Percentiles rank a stretch among this genome's conserved stretches.
Conservation (phyloP, 2,329 filamentous ascomycete genomes). For the Ophiostoma fasciatum region DNA sequence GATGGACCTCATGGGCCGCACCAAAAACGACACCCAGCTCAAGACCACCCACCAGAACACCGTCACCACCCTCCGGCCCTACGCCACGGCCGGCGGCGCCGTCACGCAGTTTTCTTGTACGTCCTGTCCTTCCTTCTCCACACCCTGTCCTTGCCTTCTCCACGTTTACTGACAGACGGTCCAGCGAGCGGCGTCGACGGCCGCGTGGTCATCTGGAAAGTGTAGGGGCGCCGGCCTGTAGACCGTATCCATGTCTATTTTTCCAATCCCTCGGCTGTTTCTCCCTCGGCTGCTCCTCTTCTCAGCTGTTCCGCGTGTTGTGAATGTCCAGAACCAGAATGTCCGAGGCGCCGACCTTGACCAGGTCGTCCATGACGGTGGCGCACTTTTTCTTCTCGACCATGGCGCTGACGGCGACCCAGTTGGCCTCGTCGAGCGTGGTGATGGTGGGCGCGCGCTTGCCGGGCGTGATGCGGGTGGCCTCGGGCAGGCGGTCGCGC, state of each 20-base stretch:
- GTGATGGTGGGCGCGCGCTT: conserved; percentile 88
- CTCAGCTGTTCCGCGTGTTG: conserved; percentile 39
- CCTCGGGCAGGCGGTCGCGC: conserved; percentile 49
- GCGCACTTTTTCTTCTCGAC: conserved; percentile 79
- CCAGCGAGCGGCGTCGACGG: conserved; percentile 71
- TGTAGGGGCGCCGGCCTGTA: conserved; percentile 20
- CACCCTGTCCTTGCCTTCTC: background rate
- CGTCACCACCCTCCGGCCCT: conserved; percentile 69
- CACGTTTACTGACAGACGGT: conserved; percentile 16
- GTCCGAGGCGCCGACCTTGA: conserved; percentile 62
- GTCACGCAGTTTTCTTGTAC: conserved; percentile 79
- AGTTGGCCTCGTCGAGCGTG: conserved; percentile 72
- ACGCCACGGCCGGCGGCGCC: conserved; percentile 46
- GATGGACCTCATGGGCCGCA: conserved; percentile 95
- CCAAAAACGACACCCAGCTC: conserved; percentile 81
- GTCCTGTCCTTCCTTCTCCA: conserved; percentile 20
- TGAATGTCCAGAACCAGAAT: conserved; percentile 76
- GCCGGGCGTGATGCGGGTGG: conserved; percentile 71
- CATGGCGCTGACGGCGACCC: conserved; percentile 93
- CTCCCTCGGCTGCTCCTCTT: too few species aligned
- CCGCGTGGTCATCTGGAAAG: conserved; percentile 64
- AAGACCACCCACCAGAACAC: conserved; percentile 97
- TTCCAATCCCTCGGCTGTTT: too few species aligned
- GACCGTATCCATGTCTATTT: background rate
- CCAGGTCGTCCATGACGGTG: conserved; percentile 72